Evolutionary conservation across 441 rosid genomes (phyloP), one percentile per base, ranked within the genome.

Genomic region (Mallotus japonicus): DNA sequence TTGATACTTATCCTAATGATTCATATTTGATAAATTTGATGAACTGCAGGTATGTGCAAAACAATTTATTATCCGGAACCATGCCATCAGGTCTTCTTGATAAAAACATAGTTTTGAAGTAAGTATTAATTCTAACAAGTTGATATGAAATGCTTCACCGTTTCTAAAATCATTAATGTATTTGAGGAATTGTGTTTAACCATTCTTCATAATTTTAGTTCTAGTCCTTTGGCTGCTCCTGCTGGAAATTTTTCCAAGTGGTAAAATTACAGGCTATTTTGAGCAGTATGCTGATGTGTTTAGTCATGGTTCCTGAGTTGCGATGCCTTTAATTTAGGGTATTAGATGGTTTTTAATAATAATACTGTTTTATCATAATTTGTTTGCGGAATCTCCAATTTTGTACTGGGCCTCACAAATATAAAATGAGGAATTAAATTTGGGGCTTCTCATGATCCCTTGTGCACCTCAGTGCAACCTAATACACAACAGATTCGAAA

Each of bases 31-130:
- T 51, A 50, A 70, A 37, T 77, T 72, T 78, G 69, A 72, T 75
- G 73, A 20, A 75, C 75, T 83, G 83, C 87, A 95, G 99, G 85
- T 83, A 90, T 51, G 79, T 95, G 82, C 98, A 95, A 78, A 90
- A 92, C 71, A 95, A 95, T 78, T 71, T 76, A 88, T 78, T 95
- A 75, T 80, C 93, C 0, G 98, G 98, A 77, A 87, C 63, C 17
- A 82, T 93, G 70, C 99, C 99, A 47, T 83, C 92, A 1, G 80
- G 85, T 75, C 81, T 89, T 71, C 81, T 80, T 73, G 71, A 75
- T 62, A 85, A 85, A 75, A 66, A 80, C 70, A 58, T 89, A 78
- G 67, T 76, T 80, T 66, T 90, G n/a, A 88, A 95, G 99, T 95
- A 80, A 85, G 97, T 83, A 64, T 70, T 65, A 57, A 20, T 64